These are phyloP conservation scores for Pleurotus djamor DNA, from an alignment of 768 basidiomycete genomes.

Conservation along the genomic window DNA sequence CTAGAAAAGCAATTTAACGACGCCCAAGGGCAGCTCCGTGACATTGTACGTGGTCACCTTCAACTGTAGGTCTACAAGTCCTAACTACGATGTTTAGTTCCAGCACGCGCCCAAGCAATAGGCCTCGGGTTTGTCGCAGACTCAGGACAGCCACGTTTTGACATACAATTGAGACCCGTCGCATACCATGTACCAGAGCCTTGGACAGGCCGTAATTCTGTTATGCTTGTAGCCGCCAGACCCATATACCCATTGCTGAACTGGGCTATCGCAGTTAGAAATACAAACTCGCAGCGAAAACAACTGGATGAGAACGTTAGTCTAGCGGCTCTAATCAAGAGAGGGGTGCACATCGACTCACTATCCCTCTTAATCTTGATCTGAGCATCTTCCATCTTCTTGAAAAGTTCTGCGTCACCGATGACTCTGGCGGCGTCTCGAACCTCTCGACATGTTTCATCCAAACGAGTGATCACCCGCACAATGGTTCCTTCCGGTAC, in stretches of 20 bases:
- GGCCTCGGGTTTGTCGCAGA: not conserved
- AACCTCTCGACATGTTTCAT: conserved; percentile 97
- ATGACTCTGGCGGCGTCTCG: conserved; percentile 97
- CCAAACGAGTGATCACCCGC: conserved; percentile 90
- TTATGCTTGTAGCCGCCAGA: too few relatives aligned
- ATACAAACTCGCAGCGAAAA: conserved; percentile 86
- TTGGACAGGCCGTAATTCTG: too few relatives aligned
- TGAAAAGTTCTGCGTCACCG: conserved; percentile 92
- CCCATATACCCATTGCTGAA: too few relatives aligned
- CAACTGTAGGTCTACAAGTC: not conserved
- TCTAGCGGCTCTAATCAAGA: not conserved
- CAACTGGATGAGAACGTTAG: conserved; percentile 43
- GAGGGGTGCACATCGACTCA: conserved; percentile 40
- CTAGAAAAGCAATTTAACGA: conserved; percentile 93
- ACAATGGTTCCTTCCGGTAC: conserved; percentile 97
- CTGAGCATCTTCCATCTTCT: conserved; percentile 97
- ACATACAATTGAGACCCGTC: not conserved
- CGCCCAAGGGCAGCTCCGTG: conserved; percentile 81
- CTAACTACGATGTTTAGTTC: conserved; percentile 23
- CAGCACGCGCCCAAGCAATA: conserved; percentile 31
- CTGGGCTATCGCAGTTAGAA: conserved; percentile 41
- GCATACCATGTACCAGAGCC: not conserved
- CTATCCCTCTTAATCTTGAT: conserved; percentile 94
- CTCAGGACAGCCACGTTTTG: too few relatives aligned
- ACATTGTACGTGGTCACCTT: conserved; percentile 59